Base-by-base conservation (phyloP, 176 grass and related monocot species). In the Phragmites australis region DNA sequence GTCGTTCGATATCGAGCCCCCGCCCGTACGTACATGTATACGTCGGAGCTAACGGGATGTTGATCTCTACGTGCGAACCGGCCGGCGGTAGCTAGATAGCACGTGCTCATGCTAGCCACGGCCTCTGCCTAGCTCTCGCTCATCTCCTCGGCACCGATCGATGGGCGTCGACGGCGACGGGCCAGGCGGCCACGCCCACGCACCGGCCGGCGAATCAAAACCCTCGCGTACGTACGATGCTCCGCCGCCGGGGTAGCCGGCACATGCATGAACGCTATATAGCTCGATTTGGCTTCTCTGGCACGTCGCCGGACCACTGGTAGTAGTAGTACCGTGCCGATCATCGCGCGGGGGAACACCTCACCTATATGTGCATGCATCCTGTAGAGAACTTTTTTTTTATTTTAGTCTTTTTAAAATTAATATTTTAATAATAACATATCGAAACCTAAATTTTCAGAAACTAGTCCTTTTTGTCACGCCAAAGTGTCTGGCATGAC, bases 111-210 rank as follows among this genome's bases (percentile, higher is more conserved):
- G 23, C 23, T 58, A 29, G 26, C 11, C 9, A 12, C 44, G 12
- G 44, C 44, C 44, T 45, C 58, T 31, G 23, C 52, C 0, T 21
- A 42, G 7, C 41, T 42, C 41, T 40, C n/a, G n/a, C 18, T 55
- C 27, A 22, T 25, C 52, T 29, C 37, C 22, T 61, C 73, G 49
- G 49, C 17, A 19, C 49, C 5, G 19, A n/a, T n/a, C n/a, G n/a
- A n/a, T n/a, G n/a, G n/a, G n/a, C n/a, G n/a, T n/a, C n/a, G n/a
- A 60, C 67, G 67, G 27, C 66, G 66, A 81, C 42, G 26, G 64
- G 9, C 39, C 44, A 6, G 45, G 50, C 13, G 50, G 51, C 30
- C 51, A n/a, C 26, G 16, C 22, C 72, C 72, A 75, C 10, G 10
- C 18, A 27, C 49, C 5, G 1, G 19, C 50, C 32, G 70, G 47